Evolutionary conservation across 495 filamentous ascomycete species (phyloP).

Genomic region (Venustampulla echinocandica): DNA sequence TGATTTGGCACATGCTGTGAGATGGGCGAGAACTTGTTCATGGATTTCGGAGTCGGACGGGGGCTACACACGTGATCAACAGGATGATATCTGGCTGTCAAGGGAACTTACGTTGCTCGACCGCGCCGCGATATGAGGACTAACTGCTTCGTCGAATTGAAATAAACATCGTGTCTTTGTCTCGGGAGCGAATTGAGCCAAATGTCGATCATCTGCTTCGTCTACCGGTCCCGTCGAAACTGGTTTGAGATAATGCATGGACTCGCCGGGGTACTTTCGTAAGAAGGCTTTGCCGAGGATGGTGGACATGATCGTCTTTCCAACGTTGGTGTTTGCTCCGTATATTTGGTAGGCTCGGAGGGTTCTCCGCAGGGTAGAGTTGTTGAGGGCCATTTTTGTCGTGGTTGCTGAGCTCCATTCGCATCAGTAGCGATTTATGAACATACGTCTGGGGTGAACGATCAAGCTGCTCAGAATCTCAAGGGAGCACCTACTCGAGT

Average conservation of each 20-base stretch:
- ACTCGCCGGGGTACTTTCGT: constrained; percentile 30
- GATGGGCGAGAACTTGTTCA: constrained; percentile 20
- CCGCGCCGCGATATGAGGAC: constrained; percentile 61
- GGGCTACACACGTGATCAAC: too few species aligned
- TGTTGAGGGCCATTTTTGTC: constrained; percentile 1
- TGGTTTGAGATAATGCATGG: constrained; percentile 61
- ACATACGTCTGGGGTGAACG: too few species aligned
- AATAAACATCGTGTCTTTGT: constrained; percentile 51
- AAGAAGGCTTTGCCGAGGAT: constrained; percentile 54
- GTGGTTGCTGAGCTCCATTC: too few species aligned
- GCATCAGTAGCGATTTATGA: too few species aligned
- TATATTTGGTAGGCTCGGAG: constrained; percentile 47
- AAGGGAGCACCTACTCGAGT: too few species aligned
- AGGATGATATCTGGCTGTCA: constrained; percentile 11
- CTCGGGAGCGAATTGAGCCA: constrained; percentile 44
- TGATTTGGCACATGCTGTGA: constrained; percentile 6
- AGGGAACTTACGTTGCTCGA: constrained; percentile 25
- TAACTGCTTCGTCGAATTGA: constrained; percentile 62
- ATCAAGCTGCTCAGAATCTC: too few species aligned
- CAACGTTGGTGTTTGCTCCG: constrained; percentile 73
- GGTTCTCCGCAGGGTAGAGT: constrained; percentile 9
- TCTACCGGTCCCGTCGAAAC: constrained; percentile 60
- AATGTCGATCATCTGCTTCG: constrained; percentile 64
- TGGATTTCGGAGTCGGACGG: too few species aligned
- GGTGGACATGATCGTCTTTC: constrained; percentile 69